These are phyloP conservation scores for Melocanna baccifera DNA, from an alignment of 176 grass and related monocot species.

Conservation along the genomic window DNA sequence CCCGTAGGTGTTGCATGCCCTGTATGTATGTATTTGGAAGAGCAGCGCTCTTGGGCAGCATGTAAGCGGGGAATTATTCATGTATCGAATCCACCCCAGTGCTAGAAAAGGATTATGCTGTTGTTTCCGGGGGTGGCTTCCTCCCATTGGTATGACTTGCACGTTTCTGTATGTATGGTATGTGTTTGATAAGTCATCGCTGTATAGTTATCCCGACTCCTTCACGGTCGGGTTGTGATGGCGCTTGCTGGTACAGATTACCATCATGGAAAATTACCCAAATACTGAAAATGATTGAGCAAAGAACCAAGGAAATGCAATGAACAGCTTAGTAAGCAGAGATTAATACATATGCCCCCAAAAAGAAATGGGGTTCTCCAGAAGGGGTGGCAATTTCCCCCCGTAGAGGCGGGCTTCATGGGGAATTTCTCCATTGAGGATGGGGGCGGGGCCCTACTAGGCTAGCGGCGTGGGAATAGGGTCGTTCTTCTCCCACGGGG, in stretches of 20 bases:
- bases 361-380: slow-evolving; percentile 18
- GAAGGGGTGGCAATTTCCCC: no score
- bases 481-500: no score
- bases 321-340: not conserved
- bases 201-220: not conserved
- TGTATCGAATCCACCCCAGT: not conserved
- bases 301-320: not conserved
- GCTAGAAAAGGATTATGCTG: not conserved
- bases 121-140: not conserved
- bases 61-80: slow-evolving; percentile 8
- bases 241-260: not conserved
- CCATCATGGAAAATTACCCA: not conserved
- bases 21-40: slow-evolving; percentile 40
- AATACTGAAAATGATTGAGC: not conserved
- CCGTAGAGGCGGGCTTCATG: no score
- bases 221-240: not conserved
- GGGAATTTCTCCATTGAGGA: no score
- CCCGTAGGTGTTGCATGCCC: slow-evolving; percentile 31
- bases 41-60: slow-evolving; percentile 12
- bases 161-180: not conserved
- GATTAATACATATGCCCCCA: slow-evolving; percentile 9
- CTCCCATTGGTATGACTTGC: not conserved
- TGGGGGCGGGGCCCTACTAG: no score
- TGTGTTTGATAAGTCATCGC: not conserved
- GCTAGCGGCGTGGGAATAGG: no score